These are phyloP conservation scores for Ganoderma leucocontextum DNA, from an alignment of 1,284 basidiomycete species.

Conservation along the genomic window DNA sequence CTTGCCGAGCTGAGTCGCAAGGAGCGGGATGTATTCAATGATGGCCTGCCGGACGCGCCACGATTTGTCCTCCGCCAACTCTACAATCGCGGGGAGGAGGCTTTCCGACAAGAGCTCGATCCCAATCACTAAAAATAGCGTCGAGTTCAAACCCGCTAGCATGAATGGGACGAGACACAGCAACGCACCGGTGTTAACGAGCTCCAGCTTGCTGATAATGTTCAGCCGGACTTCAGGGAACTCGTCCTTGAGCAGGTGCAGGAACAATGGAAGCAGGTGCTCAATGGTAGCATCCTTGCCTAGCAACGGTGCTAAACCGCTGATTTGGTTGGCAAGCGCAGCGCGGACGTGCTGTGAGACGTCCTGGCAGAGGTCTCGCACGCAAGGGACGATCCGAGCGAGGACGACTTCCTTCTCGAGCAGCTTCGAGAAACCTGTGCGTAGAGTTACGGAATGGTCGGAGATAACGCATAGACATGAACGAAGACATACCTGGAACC, in stretches of 20 bases:
- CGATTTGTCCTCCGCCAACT: slow-evolving; percentile 99
- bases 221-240: slow-evolving; percentile 98
- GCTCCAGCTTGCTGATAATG: slow-evolving; percentile 98
- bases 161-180: background rate
- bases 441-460: slow-evolving; percentile 11
- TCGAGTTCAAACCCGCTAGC: slow-evolving; percentile 7
- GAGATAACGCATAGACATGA: background rate
- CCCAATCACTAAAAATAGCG: slow-evolving; percentile 81
- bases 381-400: slow-evolving; percentile 94
- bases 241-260: slow-evolving; percentile 97
- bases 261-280: slow-evolving; percentile 95
- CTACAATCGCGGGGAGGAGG: slow-evolving; percentile 96
- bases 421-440: slow-evolving; percentile 93
- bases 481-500: slow-evolving; percentile 80
- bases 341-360: slow-evolving; percentile 97
- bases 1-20: slow-evolving; percentile 96
- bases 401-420: slow-evolving; percentile 96
- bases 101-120: slow-evolving; percentile 97
- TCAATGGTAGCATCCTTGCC: slow-evolving; percentile 97
- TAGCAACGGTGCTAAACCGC: slow-evolving; percentile 95
- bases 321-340: slow-evolving; percentile 96
- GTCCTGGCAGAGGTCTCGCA: slow-evolving; percentile 94
- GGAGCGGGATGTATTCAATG: slow-evolving; percentile 97
- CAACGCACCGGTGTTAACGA: slow-evolving; percentile 87
- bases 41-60: slow-evolving; percentile 99